Percentiles rank a stretch among this genome's conserved stretches.
These are phyloP conservation scores for Alternaria viburni DNA, from an alignment of 2,329 filamentous ascomycete genomes.

Conservation along the genomic window DNA sequence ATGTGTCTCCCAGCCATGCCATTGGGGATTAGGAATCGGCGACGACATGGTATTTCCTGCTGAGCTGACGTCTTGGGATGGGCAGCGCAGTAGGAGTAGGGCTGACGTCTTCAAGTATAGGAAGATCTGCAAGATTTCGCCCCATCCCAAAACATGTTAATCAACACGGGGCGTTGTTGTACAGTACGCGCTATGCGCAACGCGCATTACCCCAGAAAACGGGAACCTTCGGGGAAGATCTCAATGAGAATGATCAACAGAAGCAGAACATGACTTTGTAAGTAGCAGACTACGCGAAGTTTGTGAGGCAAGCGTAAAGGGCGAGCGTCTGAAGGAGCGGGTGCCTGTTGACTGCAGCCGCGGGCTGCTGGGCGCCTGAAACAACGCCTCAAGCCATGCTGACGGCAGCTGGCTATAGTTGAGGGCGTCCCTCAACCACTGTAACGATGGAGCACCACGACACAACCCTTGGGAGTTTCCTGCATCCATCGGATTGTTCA, in stretches of 20 bases:
- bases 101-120: neutral
- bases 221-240: neutral
- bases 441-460: neutral
- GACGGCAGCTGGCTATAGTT: neutral
- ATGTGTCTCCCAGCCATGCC: constrained; percentile 15
- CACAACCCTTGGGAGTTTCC: neutral
- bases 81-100: neutral
- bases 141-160: neutral
- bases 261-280: neutral
- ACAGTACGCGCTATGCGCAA: neutral
- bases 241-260: neutral
- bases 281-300: neutral
- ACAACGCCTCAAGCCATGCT: neutral
- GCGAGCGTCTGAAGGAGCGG: neutral
- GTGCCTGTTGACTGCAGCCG: neutral
- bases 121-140: neutral
- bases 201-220: neutral
- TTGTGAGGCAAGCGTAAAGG: neutral
- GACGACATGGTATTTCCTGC: constrained; percentile 1
- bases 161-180: neutral
- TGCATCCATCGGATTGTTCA: neutral
- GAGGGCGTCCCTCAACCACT: neutral
- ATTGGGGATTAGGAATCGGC: neutral
- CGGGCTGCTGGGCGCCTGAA: constrained; percentile 9
- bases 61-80: neutral